Evolutionary conservation across 371 early-diverging fungal genomes (phyloP).

Genomic region (Apophysomyces trapeziformis): DNA sequence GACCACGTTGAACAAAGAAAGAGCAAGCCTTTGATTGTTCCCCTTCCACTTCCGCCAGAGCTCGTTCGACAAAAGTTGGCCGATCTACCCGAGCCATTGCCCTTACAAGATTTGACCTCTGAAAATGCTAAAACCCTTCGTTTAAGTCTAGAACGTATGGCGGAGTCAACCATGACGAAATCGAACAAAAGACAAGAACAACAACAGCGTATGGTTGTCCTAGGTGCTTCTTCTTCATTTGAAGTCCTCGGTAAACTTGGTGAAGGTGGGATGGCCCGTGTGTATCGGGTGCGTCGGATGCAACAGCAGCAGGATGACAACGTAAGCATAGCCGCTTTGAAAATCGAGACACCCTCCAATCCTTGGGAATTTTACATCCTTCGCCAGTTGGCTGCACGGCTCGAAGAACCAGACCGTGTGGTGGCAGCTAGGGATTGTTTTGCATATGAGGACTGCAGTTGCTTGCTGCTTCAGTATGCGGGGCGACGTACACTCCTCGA

Average conservation of each 20-base stretch:
- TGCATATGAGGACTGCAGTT: slow-evolving; percentile 34
- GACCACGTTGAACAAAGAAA: not conserved
- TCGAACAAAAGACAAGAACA: no score
- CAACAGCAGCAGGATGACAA: not conserved
- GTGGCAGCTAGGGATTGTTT: slow-evolving; percentile 16
- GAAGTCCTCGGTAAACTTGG: slow-evolving; percentile 32
- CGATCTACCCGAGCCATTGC: not conserved
- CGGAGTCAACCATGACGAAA: no score
- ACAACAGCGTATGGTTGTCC: no score
- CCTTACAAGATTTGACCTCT: not conserved
- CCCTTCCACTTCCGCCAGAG: slow-evolving; percentile 7
- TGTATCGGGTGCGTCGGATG: slow-evolving; percentile 30
- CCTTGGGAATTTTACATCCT: slow-evolving; percentile 54
- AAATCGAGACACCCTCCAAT: slow-evolving; percentile 41
- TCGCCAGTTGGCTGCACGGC: slow-evolving; percentile 25
- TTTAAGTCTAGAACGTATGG: not conserved
- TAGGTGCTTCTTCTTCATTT: not conserved
- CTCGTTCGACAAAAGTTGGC: slow-evolving; percentile 8
- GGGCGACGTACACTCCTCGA: slow-evolving; percentile 41
- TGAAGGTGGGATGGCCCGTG: slow-evolving; percentile 47
- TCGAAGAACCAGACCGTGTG: not conserved
- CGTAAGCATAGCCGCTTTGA: slow-evolving; percentile 25
- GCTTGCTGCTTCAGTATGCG: slow-evolving; percentile 30
- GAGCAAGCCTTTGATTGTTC: not conserved
- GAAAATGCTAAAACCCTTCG: not conserved